Evolutionary conservation across 2,329 filamentous ascomycete genomes (phyloP).

Genomic region (Chrysoporthe cubensis): DNA sequence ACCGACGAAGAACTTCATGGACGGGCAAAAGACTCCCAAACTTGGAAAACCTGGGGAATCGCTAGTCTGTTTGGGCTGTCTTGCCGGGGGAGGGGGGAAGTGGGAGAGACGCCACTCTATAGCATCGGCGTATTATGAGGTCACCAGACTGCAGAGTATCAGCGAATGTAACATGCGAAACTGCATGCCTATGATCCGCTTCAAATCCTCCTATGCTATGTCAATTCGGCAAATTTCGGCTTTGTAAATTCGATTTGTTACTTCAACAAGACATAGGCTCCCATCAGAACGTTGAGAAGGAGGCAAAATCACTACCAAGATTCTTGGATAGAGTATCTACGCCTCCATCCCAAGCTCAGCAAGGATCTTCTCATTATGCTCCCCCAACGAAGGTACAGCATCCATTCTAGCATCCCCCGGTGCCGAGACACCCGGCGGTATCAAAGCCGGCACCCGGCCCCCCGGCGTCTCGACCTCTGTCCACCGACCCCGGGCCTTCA

Average conservation of each 20-base stretch:
- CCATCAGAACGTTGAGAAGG: neutral
- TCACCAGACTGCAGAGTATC: no score
- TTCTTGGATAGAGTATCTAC: neutral
- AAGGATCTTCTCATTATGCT: conserved; percentile 54
- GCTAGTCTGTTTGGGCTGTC: no score
- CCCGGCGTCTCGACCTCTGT: conserved; percentile 51
- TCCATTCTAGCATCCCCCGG: conserved; percentile 42
- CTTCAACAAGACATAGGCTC: neutral
- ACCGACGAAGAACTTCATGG: no score
- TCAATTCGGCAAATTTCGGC: conserved; percentile 28
- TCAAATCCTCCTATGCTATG: neutral
- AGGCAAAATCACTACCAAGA: neutral
- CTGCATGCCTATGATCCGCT: no score
- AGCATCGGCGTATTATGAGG: no score
- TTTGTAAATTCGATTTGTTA: no score
- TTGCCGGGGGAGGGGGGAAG: no score
- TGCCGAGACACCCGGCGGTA: conserved; percentile 50
- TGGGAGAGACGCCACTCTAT: no score
- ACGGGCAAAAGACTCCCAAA: no score
- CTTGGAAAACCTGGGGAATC: no score
- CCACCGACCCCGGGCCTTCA: conserved; percentile 55
- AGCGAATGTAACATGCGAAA: no score
- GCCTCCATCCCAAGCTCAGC: conserved; percentile 45
- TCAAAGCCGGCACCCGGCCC: conserved; percentile 51
- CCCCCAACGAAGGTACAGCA: conserved; percentile 51